These are phyloP conservation scores for Ulvella scutata DNA, from an alignment of 139 green algal genomes.

Conservation along the genomic window DNA sequence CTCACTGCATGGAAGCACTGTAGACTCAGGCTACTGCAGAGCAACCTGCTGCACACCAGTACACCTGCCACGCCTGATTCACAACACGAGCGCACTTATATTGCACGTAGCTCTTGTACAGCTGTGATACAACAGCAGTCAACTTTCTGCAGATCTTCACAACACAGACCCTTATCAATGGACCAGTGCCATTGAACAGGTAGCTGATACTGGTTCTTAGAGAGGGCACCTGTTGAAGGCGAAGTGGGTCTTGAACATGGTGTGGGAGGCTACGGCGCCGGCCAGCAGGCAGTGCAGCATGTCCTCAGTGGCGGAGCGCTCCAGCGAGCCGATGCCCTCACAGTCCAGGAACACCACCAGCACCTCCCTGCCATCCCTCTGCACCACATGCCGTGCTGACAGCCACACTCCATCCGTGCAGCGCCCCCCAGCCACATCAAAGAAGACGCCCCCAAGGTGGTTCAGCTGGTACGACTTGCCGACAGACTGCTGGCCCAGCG, in stretches of 20 bases:
- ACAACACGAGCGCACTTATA: too few species aligned
- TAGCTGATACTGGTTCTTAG: not conserved
- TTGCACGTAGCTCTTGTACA: too few species aligned
- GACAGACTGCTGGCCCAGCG: not conserved
- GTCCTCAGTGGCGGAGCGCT: not conserved
- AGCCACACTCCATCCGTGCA: conserved; percentile 1
- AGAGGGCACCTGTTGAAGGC: not conserved
- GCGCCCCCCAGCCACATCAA: not conserved
- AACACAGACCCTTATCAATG: too few species aligned
- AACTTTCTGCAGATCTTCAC: too few species aligned
- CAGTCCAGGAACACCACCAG: conserved; percentile 1
- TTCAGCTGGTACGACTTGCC: conserved; percentile 6
- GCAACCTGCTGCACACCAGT: too few species aligned
- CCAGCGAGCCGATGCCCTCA: not conserved
- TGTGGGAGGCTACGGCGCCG: not conserved
- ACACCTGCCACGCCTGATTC: too few species aligned
- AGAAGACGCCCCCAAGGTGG: not conserved
- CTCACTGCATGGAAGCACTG: too few species aligned
- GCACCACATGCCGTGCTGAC: not conserved
- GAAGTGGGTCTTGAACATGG: conserved; percentile 8
- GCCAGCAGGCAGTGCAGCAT: conserved; percentile 1
- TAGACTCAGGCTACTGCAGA: too few species aligned
- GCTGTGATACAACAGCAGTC: too few species aligned
- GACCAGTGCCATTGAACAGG: too few species aligned
- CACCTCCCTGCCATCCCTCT: not conserved